Evolutionary conservation across 78 protist species (phyloP).

Genomic region (Diacronema lutheri): DNA sequence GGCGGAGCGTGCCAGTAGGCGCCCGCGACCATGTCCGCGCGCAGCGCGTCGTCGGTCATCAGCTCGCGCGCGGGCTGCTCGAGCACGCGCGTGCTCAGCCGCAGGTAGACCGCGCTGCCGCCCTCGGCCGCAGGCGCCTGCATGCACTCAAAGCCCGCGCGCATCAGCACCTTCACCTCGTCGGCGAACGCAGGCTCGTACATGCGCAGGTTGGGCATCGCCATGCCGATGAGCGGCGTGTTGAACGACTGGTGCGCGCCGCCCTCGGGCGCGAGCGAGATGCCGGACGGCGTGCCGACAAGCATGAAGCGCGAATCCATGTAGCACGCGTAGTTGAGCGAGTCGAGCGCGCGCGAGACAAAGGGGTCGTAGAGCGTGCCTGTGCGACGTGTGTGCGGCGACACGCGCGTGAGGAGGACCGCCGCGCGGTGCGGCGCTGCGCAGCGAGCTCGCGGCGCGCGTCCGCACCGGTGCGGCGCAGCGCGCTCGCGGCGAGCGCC

Average conservation of each 20-base stretch:
- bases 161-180: background rate
- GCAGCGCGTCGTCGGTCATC: background rate
- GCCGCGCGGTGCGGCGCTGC: too few species aligned
- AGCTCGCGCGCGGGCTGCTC: background rate
- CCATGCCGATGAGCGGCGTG: background rate
- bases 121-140: background rate
- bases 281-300: background rate
- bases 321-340: background rate
- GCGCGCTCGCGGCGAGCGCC: too few species aligned
- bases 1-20: too few species aligned
- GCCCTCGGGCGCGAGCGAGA: background rate
- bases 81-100: background rate
- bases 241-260: background rate
- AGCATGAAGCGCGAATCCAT: background rate
- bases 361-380: too few species aligned
- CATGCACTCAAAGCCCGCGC: background rate
- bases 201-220: background rate
- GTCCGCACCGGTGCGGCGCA: too few species aligned
- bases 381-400: too few species aligned
- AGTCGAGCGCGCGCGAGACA: background rate
- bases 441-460: too few species aligned
- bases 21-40: background rate
- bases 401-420: too few species aligned
- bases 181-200: background rate
- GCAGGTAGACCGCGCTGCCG: background rate